Percentiles rank a stretch among this genome's conserved stretches.
Evolutionary conservation across 2,329 filamentous ascomycete species (phyloP).

Genomic region (Chaetomium sp.): DNA sequence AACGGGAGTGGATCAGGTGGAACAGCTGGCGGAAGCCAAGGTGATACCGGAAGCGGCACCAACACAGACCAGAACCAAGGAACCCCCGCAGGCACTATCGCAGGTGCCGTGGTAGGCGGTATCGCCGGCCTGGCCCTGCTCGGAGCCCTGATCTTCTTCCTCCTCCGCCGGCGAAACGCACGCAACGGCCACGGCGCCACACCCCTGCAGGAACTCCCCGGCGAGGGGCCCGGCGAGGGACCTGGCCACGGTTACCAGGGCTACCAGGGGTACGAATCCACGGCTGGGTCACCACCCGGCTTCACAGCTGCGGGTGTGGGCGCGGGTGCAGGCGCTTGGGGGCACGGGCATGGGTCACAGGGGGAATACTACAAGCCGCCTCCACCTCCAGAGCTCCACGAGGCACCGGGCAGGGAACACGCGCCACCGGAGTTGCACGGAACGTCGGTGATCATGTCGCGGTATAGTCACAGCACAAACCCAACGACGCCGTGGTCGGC

Average conservation of each 20-base stretch:
- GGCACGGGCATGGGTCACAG: too few relatives aligned
- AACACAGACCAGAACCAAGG: neutral
- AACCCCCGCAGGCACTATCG: neutral
- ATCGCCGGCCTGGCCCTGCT: neutral
- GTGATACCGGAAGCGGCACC: neutral
- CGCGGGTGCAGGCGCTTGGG: too few relatives aligned
- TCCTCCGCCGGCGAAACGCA: constrained; percentile 1
- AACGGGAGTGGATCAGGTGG: neutral
- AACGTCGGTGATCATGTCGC: too few relatives aligned
- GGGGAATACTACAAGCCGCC: constrained; percentile 25
- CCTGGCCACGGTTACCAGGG: neutral
- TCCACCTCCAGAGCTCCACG: constrained; percentile 23
- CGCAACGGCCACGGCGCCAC: neutral
- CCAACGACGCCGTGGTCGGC: neutral
- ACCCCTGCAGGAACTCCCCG: neutral
- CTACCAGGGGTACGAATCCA: too few relatives aligned
- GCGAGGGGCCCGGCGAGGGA: neutral
- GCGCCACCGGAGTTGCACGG: neutral
- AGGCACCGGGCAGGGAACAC: neutral
- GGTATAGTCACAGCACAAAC: too few relatives aligned
- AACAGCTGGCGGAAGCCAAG: neutral
- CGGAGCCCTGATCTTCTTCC: neutral
- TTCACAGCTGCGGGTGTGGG: too few relatives aligned
- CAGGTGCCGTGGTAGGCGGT: neutral
- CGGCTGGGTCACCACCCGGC: too few relatives aligned